Evolutionary conservation across 2,329 filamentous ascomycete species (phyloP), one percentile per base, ranked within the genome.

Genomic region (Trichoderma citrinoviride): DNA sequence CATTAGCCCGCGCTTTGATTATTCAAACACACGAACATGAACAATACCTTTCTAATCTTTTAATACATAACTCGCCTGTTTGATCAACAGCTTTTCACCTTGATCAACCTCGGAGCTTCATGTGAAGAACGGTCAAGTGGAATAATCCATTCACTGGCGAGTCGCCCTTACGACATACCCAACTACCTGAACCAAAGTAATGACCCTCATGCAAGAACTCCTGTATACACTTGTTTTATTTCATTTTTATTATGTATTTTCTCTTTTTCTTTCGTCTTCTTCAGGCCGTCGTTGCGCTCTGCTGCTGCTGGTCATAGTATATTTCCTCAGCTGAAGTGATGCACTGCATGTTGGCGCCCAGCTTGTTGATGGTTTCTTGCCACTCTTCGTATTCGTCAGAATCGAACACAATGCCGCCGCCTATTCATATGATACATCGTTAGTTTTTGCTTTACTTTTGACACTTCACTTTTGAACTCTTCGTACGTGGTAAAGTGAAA

Each of bases 291-390:
- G 47, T 64, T 66, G 60, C 27, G 40, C 65, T 61, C 49, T 75
- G 73, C 64, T 77, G 74, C 66, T 77, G 74, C 65, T 77, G 71
- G 46, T 77, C 71, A 56, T 78, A 70, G 69, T 85, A 85, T n/a
- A 84, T 74, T 75, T 89, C 84, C 80, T 97, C 94, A 2, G 93
- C 94, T 58, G 88, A 86, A 66, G 88, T 89, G 76, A 98, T 93
- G 78, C 92, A 95, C 70, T 90, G 86, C 82, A 96, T 92, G 76
- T 96, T 96, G 50, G 92, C 91, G 27, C 90, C 88, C 54, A 97
- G 82, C 83, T 99, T 99, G 82, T 99, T 98, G 80, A 95, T 88
- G 60, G 87, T 92, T 69, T 96, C 97, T 85, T 98, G 92, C 78
- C 94, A 86, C 83, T 93, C 97, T 78, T 98, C 95, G 69, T 97